Percentiles rank a stretch among this genome's conserved stretches.
Conservation (phyloP, 2,329 filamentous ascomycete genomes). For the Diaporthe capsici region DNA sequence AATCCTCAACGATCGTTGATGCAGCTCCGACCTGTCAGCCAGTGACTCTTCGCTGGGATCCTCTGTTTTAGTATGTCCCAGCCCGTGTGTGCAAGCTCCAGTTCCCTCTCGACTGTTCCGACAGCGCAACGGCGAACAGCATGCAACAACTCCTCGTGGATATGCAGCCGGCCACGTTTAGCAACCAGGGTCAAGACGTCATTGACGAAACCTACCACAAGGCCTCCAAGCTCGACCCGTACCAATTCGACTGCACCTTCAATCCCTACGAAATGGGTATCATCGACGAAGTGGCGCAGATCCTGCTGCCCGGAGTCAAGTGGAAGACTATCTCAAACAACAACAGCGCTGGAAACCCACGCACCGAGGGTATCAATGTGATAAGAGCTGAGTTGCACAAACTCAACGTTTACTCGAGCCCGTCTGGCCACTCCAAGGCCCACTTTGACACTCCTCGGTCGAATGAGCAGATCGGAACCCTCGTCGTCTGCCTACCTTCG, state of each 20-base stretch:
- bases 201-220: conserved; percentile 67
- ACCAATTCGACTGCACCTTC: conserved; percentile 63
- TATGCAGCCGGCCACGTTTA: conserved; percentile 64
- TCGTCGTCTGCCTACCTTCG: neutral
- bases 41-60: conserved; percentile 45
- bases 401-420: conserved; percentile 60
- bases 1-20: no score
- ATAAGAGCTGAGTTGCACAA: conserved; percentile 70
- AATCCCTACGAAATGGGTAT: conserved; percentile 66
- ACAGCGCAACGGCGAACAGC: conserved; percentile 5
- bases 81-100: conserved; percentile 40
- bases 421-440: neutral
- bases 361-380: conserved; percentile 50
- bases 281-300: conserved; percentile 62
- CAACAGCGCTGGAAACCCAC: no score
- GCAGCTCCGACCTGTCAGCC: neutral
- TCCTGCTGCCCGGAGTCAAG: no score
- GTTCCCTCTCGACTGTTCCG: conserved; percentile 37
- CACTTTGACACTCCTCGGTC: conserved; percentile 41
- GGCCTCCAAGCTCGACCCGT: conserved; percentile 64
- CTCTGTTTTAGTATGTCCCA: no score
- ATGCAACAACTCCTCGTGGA: conserved; percentile 48
- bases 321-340: no score
- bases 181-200: conserved; percentile 59
- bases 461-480: neutral